These are phyloP conservation scores for Astraeus odoratus DNA, from an alignment of 768 basidiomycete genomes.

Conservation along the genomic window DNA sequence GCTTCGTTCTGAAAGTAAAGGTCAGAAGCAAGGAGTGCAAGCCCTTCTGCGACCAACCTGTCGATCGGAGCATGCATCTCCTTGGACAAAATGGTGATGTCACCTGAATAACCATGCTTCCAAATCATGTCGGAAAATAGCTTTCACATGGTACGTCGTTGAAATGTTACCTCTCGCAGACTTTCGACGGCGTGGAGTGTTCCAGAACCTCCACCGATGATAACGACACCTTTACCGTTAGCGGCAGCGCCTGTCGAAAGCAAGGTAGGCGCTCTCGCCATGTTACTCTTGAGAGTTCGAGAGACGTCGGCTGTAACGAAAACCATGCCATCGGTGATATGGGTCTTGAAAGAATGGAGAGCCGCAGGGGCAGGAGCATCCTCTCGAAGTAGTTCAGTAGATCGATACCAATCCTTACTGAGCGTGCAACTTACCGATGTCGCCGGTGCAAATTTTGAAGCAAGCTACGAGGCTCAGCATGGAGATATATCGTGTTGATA, in stretches of 20 bases:
- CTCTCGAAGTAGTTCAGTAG: constrained; percentile 40
- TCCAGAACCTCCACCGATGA: constrained; percentile 82
- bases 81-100: constrained; percentile 73
- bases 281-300: constrained; percentile 59
- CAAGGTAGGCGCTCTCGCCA: constrained; percentile 54
- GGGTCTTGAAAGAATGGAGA: constrained; percentile 70
- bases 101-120: constrained; percentile 71
- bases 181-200: constrained; percentile 74
- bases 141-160: neutral
- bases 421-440: constrained; percentile 50
- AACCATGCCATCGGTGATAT: constrained; percentile 66
- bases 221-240: constrained; percentile 63
- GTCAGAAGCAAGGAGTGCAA: neutral
- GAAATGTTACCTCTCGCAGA: constrained; percentile 60
- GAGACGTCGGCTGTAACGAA: constrained; percentile 64
- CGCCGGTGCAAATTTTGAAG: constrained; percentile 80
- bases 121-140: neutral
- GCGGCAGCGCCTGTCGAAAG: constrained; percentile 39
- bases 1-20: constrained; percentile 59
- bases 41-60: constrained; percentile 37
- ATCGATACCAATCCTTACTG: neutral
- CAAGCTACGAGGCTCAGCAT: constrained; percentile 46
- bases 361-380: constrained; percentile 82
- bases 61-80: constrained; percentile 82
- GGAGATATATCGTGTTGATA: neutral